phyloP scores from a whole-genome alignment of 2,329 filamentous ascomycete genomes.

The Colletotrichum simmondsii region DNA sequence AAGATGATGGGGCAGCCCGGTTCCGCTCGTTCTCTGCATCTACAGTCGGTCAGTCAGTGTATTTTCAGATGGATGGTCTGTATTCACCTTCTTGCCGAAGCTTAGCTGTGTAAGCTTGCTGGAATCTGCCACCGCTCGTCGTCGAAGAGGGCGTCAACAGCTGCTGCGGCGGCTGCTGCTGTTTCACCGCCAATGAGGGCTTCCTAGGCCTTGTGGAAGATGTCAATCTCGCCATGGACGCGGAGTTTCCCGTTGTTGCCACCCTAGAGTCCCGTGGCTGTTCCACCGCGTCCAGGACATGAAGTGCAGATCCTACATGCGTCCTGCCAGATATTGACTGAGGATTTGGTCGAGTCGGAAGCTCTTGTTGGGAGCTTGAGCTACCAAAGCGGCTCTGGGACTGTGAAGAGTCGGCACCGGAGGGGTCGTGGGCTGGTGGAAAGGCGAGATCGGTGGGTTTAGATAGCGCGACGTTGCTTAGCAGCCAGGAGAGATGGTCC shows the following conservation, averaged over 20 bases:
- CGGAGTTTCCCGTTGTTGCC: slow-evolving; percentile 20
- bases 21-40: slow-evolving; percentile 18
- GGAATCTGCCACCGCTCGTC: slow-evolving; percentile 43
- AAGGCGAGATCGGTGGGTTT: slow-evolving; percentile 51
- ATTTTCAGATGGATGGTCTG: not conserved
- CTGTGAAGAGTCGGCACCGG: slow-evolving; percentile 33
- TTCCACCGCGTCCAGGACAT: slow-evolving; percentile 20
- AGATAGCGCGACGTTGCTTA: slow-evolving; percentile 57
- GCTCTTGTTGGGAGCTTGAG: slow-evolving; percentile 23
- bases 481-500: slow-evolving; percentile 68
- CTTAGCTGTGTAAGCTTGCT: slow-evolving; percentile 32
- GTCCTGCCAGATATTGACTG: not conserved
- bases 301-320: slow-evolving; percentile 3
- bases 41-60: not conserved
- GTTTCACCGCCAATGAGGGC: slow-evolving; percentile 54
- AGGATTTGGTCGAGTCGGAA: not conserved
- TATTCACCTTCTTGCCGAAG: slow-evolving; percentile 30
- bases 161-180: slow-evolving; percentile 51
- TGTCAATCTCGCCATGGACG: slow-evolving; percentile 57
- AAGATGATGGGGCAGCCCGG: slow-evolving; percentile 1
- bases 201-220: slow-evolving; percentile 57
- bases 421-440: slow-evolving; percentile 45
- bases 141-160: slow-evolving; percentile 52
- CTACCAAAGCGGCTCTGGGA: slow-evolving; percentile 23
- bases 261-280: slow-evolving; percentile 22